These are phyloP conservation scores for Santalum album DNA, from an alignment of 164 flowering plant genomes.

Conservation along the genomic window DNA sequence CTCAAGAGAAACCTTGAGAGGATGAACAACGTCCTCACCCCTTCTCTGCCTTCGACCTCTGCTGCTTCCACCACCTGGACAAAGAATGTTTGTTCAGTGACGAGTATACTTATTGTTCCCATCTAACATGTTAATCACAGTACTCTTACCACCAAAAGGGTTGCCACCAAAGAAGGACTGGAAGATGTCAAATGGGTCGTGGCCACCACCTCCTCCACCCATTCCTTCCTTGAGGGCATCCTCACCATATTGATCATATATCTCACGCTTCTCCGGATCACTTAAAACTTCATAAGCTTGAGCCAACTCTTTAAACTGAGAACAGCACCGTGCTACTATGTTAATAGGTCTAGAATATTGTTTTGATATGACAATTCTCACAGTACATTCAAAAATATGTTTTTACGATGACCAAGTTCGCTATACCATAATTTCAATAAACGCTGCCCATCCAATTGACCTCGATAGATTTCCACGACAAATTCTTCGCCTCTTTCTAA, in stretches of 20 bases:
- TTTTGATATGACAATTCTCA: no score
- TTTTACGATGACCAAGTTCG: no score
- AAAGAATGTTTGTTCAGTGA: no score
- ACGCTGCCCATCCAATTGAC: no score
- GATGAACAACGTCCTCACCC: conserved; percentile 30
- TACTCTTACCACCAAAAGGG: conserved; percentile 53
- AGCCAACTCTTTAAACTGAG: conserved; percentile 87
- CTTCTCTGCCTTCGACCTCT: conserved; percentile 25
- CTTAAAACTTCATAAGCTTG: conserved; percentile 90
- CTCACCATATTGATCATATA: conserved; percentile 85
- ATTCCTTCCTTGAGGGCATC: conserved; percentile 95
- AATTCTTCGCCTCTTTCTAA: no score
- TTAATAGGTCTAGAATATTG: no score
- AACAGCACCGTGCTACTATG: no score
- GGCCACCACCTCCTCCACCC: conserved; percentile 68
- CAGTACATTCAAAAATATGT: no score
- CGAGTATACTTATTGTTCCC: no score
- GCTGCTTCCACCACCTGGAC: conserved; percentile 22
- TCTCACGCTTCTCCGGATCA: conserved; percentile 81
- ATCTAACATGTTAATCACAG: not conserved
- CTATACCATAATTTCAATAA: no score
- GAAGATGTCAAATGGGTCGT: conserved; percentile 84
- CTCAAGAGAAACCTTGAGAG: conserved; percentile 26
- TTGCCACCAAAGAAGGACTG: conserved; percentile 71
- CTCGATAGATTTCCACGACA: no score